These are phyloP conservation scores for Dryadomyces quercivorus DNA, from an alignment of 2,329 filamentous ascomycete species.

Conservation along the genomic window DNA sequence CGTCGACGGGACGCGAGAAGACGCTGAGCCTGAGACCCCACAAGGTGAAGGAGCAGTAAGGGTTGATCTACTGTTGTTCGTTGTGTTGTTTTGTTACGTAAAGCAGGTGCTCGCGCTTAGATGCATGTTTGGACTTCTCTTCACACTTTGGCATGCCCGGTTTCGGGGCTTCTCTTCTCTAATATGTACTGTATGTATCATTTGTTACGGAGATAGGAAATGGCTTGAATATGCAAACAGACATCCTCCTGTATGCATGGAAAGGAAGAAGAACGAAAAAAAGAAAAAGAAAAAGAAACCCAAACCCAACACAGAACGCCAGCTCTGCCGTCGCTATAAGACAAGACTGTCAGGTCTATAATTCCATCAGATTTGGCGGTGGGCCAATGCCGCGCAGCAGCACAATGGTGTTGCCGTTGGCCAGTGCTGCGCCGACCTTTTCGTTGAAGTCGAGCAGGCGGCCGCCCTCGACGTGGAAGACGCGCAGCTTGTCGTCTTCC, in stretches of 20 bases:
- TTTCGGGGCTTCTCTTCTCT: too few relatives aligned
- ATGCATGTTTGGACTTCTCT: too few relatives aligned
- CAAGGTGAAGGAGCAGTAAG: conserved; percentile 36
- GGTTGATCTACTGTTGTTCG: conserved; percentile 20
- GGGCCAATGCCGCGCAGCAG: conserved; percentile 74
- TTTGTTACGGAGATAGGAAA: neutral
- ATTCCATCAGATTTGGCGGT: conserved; percentile 60
- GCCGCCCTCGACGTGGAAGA: conserved; percentile 90
- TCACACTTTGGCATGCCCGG: too few relatives aligned
- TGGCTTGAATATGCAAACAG: neutral
- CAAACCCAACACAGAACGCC: neutral
- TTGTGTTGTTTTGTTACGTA: neutral
- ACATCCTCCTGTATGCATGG: neutral
- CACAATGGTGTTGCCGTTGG: conserved; percentile 82
- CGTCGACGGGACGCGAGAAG: conserved; percentile 39
- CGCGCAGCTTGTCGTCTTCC: conserved; percentile 67
- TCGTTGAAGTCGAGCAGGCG: conserved; percentile 78
- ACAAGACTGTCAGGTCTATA: conserved; percentile 16
- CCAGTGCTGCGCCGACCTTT: conserved; percentile 61
- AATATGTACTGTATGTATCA: neutral
- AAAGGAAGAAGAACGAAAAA: neutral
- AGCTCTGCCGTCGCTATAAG: too few relatives aligned
- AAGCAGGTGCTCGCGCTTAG: too few relatives aligned
- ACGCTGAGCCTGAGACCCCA: conserved; percentile 25
- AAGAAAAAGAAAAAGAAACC: neutral